phyloP scores from a whole-genome alignment of 768 basidiomycete species.

The Imleria badia region DNA sequence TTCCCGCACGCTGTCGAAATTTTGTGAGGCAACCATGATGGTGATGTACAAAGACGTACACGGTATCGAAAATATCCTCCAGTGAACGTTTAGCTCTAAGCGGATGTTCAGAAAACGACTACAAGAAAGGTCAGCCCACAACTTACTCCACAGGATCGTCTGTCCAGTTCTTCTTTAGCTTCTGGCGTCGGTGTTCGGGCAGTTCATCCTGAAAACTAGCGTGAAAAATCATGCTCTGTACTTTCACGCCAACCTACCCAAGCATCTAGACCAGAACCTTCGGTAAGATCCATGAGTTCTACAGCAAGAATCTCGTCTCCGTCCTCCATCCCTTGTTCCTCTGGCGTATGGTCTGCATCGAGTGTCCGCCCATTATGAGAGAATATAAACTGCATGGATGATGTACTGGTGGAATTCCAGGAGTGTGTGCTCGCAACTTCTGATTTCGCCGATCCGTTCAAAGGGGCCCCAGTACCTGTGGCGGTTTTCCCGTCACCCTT shows the following conservation, averaged over 20 bases:
- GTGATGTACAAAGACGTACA: conserved; percentile 52
- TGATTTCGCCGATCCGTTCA: conserved; percentile 52
- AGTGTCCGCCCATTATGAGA: conserved; percentile 77
- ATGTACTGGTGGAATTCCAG: conserved; percentile 37
- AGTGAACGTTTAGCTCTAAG: conserved; percentile 69
- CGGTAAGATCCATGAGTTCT: conserved; percentile 88
- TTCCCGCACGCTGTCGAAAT: conserved; percentile 64
- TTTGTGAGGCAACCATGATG: not conserved
- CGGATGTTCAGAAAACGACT: not conserved
- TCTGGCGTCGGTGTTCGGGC: conserved; percentile 62
- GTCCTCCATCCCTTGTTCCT: conserved; percentile 85
- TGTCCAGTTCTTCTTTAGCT: conserved; percentile 79
- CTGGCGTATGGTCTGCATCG: conserved; percentile 81
- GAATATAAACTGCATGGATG: conserved; percentile 78
- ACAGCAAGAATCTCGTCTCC: conserved; percentile 87
- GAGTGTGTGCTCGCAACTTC: conserved; percentile 49
- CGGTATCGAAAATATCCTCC: conserved; percentile 81
- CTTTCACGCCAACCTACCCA: conserved; percentile 46
- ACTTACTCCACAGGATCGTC: conserved; percentile 73
- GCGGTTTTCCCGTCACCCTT: conserved; percentile 39
- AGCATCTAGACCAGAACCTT: conserved; percentile 58
- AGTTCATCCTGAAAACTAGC: conserved; percentile 54
- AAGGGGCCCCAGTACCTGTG: conserved; percentile 25
- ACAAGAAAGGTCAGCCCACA: conserved; percentile 5
- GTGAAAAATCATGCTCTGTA: not conserved